Evolutionary conservation across 345 rosid species (phyloP).

Genomic region (Citrus maxima): DNA sequence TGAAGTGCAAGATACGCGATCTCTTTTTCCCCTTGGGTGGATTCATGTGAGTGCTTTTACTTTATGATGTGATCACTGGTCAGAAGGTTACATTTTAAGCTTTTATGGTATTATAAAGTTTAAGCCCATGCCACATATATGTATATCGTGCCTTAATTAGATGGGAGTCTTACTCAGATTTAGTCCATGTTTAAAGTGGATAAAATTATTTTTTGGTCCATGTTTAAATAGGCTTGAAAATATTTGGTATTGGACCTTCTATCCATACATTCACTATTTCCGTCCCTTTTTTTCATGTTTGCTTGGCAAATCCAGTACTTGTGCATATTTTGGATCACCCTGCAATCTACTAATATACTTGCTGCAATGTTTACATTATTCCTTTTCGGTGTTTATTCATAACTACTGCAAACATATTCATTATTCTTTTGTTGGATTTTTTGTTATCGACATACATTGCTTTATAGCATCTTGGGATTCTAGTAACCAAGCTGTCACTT

Average conservation of each 20-base stretch:
- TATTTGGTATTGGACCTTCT: background rate
- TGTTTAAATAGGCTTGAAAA: background rate
- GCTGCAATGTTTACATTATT: background rate
- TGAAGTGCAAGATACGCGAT: conserved; percentile 91
- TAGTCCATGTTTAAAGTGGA: background rate
- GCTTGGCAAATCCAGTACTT: background rate
- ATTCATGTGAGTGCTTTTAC: conserved; percentile 76
- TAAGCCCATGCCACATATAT: background rate
- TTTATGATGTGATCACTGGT: background rate
- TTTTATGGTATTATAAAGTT: background rate
- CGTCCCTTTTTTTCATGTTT: background rate
- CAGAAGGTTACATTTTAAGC: background rate
- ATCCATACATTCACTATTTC: background rate
- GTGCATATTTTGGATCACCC: background rate
- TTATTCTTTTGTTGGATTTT: background rate
- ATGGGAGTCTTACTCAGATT: background rate
- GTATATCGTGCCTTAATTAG: background rate
- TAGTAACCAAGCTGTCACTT: background rate
- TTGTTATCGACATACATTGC: background rate
- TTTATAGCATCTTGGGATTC: background rate
- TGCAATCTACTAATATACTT: background rate
- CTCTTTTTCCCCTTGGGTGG: conserved; percentile 98
- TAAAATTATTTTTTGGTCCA: background rate
- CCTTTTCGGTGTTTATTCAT: background rate
- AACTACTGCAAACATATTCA: background rate